Conservation (phyloP, 768 basidiomycete genomes). For the Leccinum broughii region DNA sequence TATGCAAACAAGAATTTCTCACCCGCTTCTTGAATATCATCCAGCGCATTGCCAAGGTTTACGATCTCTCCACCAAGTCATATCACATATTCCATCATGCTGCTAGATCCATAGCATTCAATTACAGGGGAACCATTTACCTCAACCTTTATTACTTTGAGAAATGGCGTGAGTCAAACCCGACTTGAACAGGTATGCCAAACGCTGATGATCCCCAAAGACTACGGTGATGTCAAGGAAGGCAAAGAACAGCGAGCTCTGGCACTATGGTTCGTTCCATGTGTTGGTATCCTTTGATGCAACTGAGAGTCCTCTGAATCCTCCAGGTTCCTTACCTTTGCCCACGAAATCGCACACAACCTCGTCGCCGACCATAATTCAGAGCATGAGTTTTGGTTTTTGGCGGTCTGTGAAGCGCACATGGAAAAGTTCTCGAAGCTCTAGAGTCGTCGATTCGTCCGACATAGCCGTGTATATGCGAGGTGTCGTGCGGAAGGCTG, state of each 20-base stretch:
- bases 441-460: too few relatives aligned
- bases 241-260: neutral
- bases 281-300: neutral
- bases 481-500: too few relatives aligned
- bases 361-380: neutral
- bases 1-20: conserved; percentile 40
- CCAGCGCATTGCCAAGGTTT: conserved; percentile 55
- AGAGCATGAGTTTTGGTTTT: neutral
- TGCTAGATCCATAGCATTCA: neutral
- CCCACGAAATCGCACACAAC: neutral
- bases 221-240: neutral
- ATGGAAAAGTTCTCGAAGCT: neutral
- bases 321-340: neutral
- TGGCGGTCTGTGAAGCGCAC: neutral
- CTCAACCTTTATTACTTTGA: neutral
- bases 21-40: conserved; percentile 72
- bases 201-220: neutral
- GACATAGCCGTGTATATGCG: too few relatives aligned
- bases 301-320: neutral
- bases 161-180: neutral
- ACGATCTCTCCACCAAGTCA: conserved; percentile 54
- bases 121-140: neutral
- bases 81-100: neutral
- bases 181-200: neutral
- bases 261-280: neutral